phyloP scores from a whole-genome alignment of 306 rosid species.

The Pyrus pyrifolia region DNA sequence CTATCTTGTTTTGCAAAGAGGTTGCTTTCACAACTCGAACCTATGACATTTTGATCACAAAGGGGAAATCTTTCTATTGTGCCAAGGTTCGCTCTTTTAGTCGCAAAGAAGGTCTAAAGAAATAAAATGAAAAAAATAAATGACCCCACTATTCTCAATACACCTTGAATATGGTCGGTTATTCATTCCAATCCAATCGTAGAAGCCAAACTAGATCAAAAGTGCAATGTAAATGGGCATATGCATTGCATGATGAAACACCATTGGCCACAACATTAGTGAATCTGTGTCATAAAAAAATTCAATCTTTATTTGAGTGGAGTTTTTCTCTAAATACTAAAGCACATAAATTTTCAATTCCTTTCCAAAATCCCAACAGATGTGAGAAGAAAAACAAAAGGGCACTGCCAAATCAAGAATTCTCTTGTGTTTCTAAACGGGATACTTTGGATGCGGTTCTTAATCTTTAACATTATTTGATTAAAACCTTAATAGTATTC shows the following conservation, averaged over 20 bases:
- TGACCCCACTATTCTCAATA: too few relatives aligned
- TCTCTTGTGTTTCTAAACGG: too few relatives aligned
- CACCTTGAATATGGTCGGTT: background rate
- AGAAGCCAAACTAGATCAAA: background rate
- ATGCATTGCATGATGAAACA: background rate
- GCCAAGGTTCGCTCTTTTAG: too few relatives aligned
- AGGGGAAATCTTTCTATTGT: too few relatives aligned
- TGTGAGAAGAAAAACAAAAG: background rate
- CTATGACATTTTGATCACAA: too few relatives aligned
- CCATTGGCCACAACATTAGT: background rate
- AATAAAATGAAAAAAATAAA: too few relatives aligned
- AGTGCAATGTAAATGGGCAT: background rate
- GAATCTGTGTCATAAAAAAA: background rate
- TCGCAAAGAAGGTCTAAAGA: too few relatives aligned
- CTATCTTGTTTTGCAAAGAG: too few relatives aligned
- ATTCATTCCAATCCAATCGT: background rate
- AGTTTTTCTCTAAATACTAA: conserved; percentile 4
- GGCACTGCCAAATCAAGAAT: background rate
- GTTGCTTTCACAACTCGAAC: accelerated
- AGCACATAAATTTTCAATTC: background rate
- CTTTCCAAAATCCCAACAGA: background rate
- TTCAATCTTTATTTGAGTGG: background rate
- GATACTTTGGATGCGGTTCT: too few relatives aligned
- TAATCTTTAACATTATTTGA: too few relatives aligned
- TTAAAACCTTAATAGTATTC: too few relatives aligned